These are phyloP conservation scores for Acorus calamus DNA, from an alignment of 106 monocot species.

Conservation along the genomic window DNA sequence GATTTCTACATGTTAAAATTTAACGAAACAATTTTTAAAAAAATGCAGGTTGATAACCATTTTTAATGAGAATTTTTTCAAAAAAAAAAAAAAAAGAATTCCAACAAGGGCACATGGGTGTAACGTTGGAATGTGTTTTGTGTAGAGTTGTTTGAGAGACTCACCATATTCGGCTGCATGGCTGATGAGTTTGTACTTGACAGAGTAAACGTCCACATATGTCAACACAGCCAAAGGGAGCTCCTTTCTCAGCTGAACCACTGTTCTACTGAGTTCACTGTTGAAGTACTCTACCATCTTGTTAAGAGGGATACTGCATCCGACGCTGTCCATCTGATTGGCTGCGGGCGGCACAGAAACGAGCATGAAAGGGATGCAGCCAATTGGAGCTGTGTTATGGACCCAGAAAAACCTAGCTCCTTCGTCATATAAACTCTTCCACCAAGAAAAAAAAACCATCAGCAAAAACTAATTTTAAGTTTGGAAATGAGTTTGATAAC, in stretches of 20 bases:
- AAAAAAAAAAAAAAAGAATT: no score
- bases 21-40: no score
- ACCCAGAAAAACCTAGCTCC: constrained; percentile 87
- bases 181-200: constrained; percentile 59
- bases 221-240: constrained; percentile 53
- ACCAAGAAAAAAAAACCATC: no score
- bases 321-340: constrained; percentile 26
- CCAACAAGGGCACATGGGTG: no score
- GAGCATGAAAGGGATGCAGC: constrained; percentile 69
- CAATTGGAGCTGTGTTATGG: constrained; percentile 89
- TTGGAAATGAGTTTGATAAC: no score
- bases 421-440: constrained; percentile 42
- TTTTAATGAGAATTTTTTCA: no score
- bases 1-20: no score
- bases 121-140: no score
- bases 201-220: constrained; percentile 86
- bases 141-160: not conserved
- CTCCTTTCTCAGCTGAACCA: constrained; percentile 46
- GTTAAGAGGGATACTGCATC: constrained; percentile 59
- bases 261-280: constrained; percentile 45
- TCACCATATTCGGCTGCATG: constrained; percentile 47
- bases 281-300: constrained; percentile 65
- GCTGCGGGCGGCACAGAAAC: constrained; percentile 14
- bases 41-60: no score
- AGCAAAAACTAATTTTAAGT: no score